phyloP scores from a whole-genome alignment of 257 asterid genomes.

The Capsicum pubescens region DNA sequence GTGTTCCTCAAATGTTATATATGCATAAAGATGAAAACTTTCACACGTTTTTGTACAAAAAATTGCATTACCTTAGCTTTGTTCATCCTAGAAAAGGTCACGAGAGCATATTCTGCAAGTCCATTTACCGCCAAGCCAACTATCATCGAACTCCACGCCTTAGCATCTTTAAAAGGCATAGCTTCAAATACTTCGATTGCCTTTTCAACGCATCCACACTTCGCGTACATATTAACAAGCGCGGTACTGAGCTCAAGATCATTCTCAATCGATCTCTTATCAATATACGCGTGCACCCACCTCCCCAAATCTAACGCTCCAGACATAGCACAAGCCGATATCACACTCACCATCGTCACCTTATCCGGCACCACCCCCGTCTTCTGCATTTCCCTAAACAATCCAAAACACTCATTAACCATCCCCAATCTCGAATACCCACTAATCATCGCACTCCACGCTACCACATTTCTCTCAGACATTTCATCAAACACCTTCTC shows the following conservation, averaged over 20 bases:
- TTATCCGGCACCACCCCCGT: conserved; percentile 67
- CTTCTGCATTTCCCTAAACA: conserved; percentile 74
- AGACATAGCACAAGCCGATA: conserved; percentile 70
- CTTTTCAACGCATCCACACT: conserved; percentile 72
- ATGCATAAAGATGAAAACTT: conserved; percentile 7
- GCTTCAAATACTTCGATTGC: conserved; percentile 64
- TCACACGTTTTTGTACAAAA: neutral
- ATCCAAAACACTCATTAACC: conserved; percentile 65
- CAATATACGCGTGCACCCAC: conserved; percentile 67
- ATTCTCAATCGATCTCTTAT: conserved; percentile 55
- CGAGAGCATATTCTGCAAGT: conserved; percentile 59
- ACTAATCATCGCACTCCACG: conserved; percentile 73
- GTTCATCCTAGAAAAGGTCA: conserved; percentile 53
- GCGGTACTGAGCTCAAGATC: conserved; percentile 74
- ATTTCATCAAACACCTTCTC: conserved; percentile 81
- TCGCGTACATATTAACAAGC: conserved; percentile 76
- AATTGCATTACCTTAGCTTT: conserved; percentile 35
- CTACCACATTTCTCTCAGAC: conserved; percentile 60
- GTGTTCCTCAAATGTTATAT: neutral
- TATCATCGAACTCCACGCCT: conserved; percentile 86
- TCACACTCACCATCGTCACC: conserved; percentile 68
- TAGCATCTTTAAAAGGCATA: conserved; percentile 69
- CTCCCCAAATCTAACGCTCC: conserved; percentile 77
- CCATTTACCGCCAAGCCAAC: conserved; percentile 72
- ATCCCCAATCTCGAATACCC: conserved; percentile 64